A percentile compares a stretch with the other conserved stretches of the same genome.
These are phyloP conservation scores for Petunia secreta DNA, from an alignment of 257 asterid genomes.

Conservation along the genomic window DNA sequence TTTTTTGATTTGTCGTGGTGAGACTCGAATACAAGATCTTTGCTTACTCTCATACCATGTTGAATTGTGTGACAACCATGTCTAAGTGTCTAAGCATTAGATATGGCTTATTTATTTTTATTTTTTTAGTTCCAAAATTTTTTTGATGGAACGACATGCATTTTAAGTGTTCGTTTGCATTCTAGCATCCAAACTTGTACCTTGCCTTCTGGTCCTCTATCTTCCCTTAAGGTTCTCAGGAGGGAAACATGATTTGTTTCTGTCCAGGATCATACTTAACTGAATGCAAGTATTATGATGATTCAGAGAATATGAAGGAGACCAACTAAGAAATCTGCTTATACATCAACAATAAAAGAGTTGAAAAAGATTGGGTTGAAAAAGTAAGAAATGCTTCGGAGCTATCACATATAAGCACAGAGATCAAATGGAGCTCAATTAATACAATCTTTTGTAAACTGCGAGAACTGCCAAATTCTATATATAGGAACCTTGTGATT, in stretches of 20 bases:
- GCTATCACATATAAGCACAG: neutral
- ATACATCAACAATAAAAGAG: constrained; percentile 14
- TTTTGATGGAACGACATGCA: neutral
- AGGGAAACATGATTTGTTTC: neutral
- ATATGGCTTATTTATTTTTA: neutral
- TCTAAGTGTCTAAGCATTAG: neutral
- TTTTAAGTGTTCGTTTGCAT: neutral
- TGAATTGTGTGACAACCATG: neutral
- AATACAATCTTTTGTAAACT: neutral
- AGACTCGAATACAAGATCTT: neutral
- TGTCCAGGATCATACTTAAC: neutral
- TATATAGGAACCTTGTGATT: constrained; percentile 12
- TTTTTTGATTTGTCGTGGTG: neutral
- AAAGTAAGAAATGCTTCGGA: neutral
- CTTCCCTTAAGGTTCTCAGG: neutral
- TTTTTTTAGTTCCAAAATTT: neutral
- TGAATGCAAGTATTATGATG: neutral
- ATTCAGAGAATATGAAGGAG: neutral
- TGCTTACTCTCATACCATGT: neutral
- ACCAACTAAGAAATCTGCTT: neutral
- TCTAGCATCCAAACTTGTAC: neutral
- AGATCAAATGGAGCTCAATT: neutral
- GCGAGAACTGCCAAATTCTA: constrained; percentile 5
- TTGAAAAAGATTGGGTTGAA: neutral
- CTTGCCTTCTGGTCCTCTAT: neutral